Conservation (phyloP, 2,329 filamentous ascomycete species). For the Cryphonectria japonica region DNA sequence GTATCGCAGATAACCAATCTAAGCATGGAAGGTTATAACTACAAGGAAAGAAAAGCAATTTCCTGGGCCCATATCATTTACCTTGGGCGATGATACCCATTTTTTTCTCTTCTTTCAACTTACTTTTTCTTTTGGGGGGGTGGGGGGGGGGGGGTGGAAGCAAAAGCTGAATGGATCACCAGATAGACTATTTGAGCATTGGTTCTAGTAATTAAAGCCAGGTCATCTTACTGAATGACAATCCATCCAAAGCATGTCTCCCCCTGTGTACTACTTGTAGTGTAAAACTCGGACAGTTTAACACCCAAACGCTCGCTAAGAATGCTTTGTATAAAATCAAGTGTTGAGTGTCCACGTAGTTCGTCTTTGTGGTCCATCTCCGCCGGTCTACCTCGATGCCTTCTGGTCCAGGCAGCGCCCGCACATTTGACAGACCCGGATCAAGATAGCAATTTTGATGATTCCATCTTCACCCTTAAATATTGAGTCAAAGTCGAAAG, state of each 20-base stretch:
- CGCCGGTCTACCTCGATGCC: no score
- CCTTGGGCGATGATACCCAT: conserved; percentile 7
- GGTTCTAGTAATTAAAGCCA: background rate
- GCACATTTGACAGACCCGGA: no score
- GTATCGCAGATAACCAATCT: background rate
- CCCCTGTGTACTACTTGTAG: background rate
- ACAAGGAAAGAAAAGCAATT: background rate
- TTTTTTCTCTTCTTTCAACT: background rate
- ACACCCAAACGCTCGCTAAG: background rate
- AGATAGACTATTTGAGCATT: background rate
- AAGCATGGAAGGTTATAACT: background rate
- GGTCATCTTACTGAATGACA: background rate
- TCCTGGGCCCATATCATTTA: background rate
- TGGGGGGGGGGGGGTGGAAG: no score
- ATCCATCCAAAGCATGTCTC: background rate
- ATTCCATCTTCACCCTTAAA: no score
- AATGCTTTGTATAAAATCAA: background rate
- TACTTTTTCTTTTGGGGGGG: background rate
- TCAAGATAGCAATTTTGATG: no score
- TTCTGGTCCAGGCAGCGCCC: no score
- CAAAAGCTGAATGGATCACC: background rate
- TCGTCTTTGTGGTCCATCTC: background rate
- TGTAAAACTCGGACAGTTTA: background rate
- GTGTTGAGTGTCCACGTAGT: background rate
- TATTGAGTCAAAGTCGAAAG: no score